phyloP scores from a whole-genome alignment of 2,329 filamentous ascomycete species.

The Colletotrichum salicis region DNA sequence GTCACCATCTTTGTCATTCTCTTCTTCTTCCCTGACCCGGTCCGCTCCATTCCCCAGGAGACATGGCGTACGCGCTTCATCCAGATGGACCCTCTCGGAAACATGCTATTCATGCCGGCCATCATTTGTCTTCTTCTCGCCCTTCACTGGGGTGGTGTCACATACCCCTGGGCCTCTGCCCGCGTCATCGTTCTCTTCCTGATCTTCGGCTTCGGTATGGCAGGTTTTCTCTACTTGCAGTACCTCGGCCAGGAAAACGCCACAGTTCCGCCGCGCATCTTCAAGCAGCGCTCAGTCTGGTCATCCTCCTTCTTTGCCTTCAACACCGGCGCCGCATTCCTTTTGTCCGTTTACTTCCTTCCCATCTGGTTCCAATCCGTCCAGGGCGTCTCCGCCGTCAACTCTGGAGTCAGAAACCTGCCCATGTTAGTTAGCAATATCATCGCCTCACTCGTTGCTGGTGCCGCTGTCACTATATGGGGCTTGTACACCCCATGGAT shows the following conservation, averaged over 20 bases:
- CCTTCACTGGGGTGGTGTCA: conserved; percentile 61
- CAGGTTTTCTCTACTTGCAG: conserved; percentile 51
- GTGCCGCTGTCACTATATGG: conserved; percentile 47
- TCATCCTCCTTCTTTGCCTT: conserved; percentile 48
- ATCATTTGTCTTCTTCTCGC: conserved; percentile 60
- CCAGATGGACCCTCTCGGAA: conserved; percentile 41
- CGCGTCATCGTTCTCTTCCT: conserved; percentile 63
- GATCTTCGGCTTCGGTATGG: conserved; percentile 52
- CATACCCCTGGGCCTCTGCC: conserved; percentile 60
- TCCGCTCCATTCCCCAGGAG: not conserved
- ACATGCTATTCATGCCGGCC: conserved; percentile 45
- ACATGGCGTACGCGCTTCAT: conserved; percentile 24
- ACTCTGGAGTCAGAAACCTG: conserved; percentile 53
- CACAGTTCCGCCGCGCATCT: conserved; percentile 55
- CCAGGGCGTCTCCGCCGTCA: conserved; percentile 50
- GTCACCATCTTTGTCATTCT: conserved; percentile 46
- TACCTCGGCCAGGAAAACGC: conserved; percentile 51
- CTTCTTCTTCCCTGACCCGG: conserved; percentile 40
- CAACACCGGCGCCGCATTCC: conserved; percentile 48
- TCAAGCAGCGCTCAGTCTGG: conserved; percentile 53
- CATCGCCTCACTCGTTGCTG: conserved; percentile 46
- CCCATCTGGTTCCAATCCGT: conserved; percentile 60
- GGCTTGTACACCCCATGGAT: conserved; percentile 60
- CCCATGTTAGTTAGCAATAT: conserved; percentile 52
- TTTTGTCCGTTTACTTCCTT: conserved; percentile 49